phyloP scores from a whole-genome alignment of 176 grass and related monocot species.

The Bolboschoenus planiculmis region DNA sequence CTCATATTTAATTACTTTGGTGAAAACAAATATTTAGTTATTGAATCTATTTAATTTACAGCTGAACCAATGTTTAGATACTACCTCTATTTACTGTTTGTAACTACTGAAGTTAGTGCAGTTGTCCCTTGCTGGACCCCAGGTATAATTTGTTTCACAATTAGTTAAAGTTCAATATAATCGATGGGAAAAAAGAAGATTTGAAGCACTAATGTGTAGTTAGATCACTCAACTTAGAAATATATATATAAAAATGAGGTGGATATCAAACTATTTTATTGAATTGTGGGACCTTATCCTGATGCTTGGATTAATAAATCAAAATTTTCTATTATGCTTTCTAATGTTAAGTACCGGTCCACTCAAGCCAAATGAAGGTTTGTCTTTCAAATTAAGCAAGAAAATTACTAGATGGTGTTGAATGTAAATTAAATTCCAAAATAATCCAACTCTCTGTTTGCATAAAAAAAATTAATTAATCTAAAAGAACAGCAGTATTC shows the following conservation, averaged over 20 bases:
- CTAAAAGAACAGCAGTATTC: background rate
- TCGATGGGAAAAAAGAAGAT: background rate
- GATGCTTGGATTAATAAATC: background rate
- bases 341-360: background rate
- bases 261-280: slow-evolving; percentile 2
- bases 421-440: background rate
- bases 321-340: background rate
- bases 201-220: background rate
- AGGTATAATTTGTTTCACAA: background rate
- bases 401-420: background rate
- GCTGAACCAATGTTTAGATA: background rate
- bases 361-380: background rate
- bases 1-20: background rate
- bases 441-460: background rate
- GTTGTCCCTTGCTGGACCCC: background rate
- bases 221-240: background rate
- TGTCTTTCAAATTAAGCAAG: background rate
- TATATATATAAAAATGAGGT: background rate
- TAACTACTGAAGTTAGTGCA: background rate
- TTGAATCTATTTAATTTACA: background rate
- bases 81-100: background rate
- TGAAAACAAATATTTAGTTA: background rate
- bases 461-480: background rate
- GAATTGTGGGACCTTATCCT: background rate
- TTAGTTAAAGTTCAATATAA: background rate